Conservation (phyloP, 768 basidiomycete genomes). For the Panaeolus cyanescens region DNA sequence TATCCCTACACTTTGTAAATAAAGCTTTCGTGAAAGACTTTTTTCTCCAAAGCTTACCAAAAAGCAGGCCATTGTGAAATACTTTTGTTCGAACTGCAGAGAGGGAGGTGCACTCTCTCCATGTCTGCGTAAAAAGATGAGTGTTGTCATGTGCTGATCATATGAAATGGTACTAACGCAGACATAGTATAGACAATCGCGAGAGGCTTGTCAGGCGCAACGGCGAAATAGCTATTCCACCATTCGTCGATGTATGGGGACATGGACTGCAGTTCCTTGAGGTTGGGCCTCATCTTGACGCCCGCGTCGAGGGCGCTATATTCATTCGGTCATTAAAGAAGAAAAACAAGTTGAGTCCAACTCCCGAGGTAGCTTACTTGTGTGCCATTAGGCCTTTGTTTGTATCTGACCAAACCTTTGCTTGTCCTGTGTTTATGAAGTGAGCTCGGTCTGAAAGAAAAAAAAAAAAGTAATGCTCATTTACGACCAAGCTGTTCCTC, state of each 20-base stretch:
- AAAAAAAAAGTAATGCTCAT: too few relatives aligned
- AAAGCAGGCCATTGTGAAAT: constrained; percentile 30
- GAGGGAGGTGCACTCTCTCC: constrained; percentile 14
- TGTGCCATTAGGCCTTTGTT: constrained; percentile 51
- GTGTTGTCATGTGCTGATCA: too few relatives aligned
- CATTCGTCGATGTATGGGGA: constrained; percentile 46
- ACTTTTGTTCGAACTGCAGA: constrained; percentile 18
- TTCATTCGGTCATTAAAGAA: neutral
- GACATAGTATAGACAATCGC: constrained; percentile 37
- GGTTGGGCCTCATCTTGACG: constrained; percentile 53
- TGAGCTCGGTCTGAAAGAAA: neutral
- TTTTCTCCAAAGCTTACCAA: constrained; percentile 23
- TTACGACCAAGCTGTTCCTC: constrained; percentile 39
- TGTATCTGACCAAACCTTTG: constrained; percentile 24
- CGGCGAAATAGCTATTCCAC: constrained; percentile 51
- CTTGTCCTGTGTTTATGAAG: constrained; percentile 10
- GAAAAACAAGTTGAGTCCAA: neutral
- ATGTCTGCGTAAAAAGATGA: too few relatives aligned
- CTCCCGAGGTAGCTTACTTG: constrained; percentile 40
- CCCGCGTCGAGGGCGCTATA: constrained; percentile 53
- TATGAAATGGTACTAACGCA: constrained; percentile 27
- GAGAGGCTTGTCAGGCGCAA: constrained; percentile 55
- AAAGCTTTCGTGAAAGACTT: neutral
- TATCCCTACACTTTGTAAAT: constrained; percentile 26
- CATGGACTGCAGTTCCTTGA: constrained; percentile 47